These are phyloP conservation scores for Linum lewisii DNA, from an alignment of 345 rosid species.

Conservation along the genomic window DNA sequence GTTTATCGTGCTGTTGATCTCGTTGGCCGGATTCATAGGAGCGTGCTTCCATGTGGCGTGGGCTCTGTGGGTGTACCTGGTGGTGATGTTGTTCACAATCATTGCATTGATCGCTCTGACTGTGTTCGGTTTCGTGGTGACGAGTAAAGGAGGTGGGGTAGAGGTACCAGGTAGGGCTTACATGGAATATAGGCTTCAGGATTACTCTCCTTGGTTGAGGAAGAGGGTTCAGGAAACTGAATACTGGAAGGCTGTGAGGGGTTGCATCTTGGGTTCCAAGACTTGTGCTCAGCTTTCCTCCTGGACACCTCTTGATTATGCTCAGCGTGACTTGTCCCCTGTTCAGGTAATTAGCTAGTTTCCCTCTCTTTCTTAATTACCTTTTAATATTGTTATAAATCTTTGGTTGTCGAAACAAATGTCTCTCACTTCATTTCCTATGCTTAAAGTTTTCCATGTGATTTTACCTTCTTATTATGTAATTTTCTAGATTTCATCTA, in stretches of 20 bases:
- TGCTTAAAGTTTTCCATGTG: too few species aligned
- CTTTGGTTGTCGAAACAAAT: too few species aligned
- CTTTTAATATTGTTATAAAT: too few species aligned
- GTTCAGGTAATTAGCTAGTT: slow-evolving; percentile 41
- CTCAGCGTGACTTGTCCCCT: slow-evolving; percentile 52
- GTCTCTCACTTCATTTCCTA: too few species aligned
- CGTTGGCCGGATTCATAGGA: slow-evolving; percentile 84
- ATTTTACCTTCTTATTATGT: too few species aligned
- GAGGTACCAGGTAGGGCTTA: slow-evolving; percentile 58
- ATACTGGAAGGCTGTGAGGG: slow-evolving; percentile 61
- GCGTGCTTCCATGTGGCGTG: slow-evolving; percentile 75
- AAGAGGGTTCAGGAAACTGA: slow-evolving; percentile 37
- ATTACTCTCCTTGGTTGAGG: slow-evolving; percentile 79
- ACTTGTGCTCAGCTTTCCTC: slow-evolving; percentile 52
- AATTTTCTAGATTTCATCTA: too few species aligned
- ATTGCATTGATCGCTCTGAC: slow-evolving; percentile 54
- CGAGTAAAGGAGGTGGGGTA: slow-evolving; percentile 68
- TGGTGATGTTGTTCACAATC: slow-evolving; percentile 70
- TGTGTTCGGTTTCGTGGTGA: slow-evolving; percentile 68
- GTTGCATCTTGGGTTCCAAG: slow-evolving; percentile 62
- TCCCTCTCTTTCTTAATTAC: too few species aligned
- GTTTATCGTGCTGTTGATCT: slow-evolving; percentile 50
- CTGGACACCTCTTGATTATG: slow-evolving; percentile 89
- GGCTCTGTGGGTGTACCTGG: slow-evolving; percentile 85
- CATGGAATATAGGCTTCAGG: slow-evolving; percentile 57